Percentiles rank a stretch among this genome's conserved stretches.
These are phyloP conservation scores for Paulownia fortunei DNA, from an alignment of 257 asterid genomes.

Conservation along the genomic window DNA sequence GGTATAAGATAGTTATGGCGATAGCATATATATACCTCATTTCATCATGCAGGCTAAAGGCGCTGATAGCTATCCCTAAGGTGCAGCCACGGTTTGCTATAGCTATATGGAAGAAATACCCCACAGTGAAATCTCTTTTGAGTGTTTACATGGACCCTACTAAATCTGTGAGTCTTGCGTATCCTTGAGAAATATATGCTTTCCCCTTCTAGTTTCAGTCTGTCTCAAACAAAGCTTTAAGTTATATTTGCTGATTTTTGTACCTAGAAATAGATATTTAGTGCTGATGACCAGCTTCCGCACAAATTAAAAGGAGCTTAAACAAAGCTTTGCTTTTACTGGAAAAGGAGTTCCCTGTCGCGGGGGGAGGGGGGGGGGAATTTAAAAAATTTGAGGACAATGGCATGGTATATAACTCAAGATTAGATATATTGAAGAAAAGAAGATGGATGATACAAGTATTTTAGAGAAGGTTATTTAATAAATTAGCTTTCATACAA, in stretches of 20 bases:
- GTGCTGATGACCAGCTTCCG: background rate
- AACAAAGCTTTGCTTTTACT: background rate
- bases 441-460: background rate
- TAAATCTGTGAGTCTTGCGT: slow-evolving; percentile 70
- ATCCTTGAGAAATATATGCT: background rate
- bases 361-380: background rate
- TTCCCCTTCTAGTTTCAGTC: slow-evolving; percentile 21
- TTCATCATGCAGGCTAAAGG: slow-evolving; percentile 75
- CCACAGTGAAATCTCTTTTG: slow-evolving; percentile 95
- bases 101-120: slow-evolving; percentile 92
- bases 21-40: slow-evolving; percentile 11
- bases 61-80: slow-evolving; percentile 87
- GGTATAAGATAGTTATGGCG: background rate
- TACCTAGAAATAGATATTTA: background rate
- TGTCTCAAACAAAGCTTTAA: slow-evolving; percentile 8
- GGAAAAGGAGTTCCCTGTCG: background rate
- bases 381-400: background rate
- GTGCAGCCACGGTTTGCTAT: slow-evolving; percentile 94
- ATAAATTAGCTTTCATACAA: background rate
- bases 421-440: background rate
- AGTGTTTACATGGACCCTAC: slow-evolving; percentile 86
- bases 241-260: slow-evolving; percentile 11
- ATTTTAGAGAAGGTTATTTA: background rate
- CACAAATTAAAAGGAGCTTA: background rate
- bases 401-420: background rate